phyloP scores from a whole-genome alignment of 1,139 yeast species.

The Casaregolazyma suthepensis region DNA sequence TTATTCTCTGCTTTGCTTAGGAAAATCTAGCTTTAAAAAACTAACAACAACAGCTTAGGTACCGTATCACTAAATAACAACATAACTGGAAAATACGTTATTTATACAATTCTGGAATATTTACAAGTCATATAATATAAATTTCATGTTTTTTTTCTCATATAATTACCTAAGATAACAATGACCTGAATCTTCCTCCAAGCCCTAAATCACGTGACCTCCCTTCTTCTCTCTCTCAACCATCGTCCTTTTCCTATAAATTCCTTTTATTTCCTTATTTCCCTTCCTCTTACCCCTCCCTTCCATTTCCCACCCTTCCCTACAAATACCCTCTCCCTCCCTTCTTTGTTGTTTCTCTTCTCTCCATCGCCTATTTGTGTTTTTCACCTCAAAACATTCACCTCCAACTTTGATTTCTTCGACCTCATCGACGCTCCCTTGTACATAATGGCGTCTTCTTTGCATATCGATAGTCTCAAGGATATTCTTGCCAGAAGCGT shows the following conservation, averaged over 20 bases:
- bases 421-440: neutral
- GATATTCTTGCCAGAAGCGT: slow-evolving; percentile 21
- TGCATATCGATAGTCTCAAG: slow-evolving; percentile 4
- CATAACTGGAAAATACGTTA: too few relatives aligned
- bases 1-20: too few relatives aligned
- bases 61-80: too few relatives aligned
- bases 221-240: neutral
- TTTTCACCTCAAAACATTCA: neutral
- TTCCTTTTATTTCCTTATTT: neutral
- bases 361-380: neutral
- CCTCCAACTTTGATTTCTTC: neutral
- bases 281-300: neutral
- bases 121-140: too few relatives aligned
- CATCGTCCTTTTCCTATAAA: neutral
- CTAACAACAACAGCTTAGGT: too few relatives aligned
- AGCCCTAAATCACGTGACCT: neutral
- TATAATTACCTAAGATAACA: too few relatives aligned
- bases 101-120: too few relatives aligned
- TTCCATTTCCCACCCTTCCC: neutral
- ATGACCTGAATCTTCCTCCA: too few relatives aligned
- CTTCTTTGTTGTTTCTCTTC: neutral
- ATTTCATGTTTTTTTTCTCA: too few relatives aligned
- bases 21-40: too few relatives aligned
- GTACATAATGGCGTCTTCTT: slow-evolving; percentile 2
- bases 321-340: neutral